Conservation (phyloP, 164 flowering plant genomes). For the Nymphaea thermarum region DNA sequence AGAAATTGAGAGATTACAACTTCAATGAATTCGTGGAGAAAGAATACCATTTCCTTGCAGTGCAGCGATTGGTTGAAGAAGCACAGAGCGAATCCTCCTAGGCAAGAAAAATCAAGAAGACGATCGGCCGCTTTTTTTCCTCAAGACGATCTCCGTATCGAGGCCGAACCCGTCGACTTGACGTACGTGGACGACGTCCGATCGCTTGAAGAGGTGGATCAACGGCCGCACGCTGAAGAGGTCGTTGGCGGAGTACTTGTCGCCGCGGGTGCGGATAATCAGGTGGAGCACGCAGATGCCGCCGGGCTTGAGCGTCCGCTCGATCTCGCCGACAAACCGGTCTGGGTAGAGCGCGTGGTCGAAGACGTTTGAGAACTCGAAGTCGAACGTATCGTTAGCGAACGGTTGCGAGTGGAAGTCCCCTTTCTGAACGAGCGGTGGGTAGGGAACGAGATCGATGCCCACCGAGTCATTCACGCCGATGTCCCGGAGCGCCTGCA, state of each 20-base stretch:
- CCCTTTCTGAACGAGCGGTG: constrained; percentile 55
- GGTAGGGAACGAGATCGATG: constrained; percentile 67
- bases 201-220: constrained; percentile 32
- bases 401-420: constrained; percentile 79
- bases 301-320: constrained; percentile 65
- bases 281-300: constrained; percentile 74
- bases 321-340: constrained; percentile 62
- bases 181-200: constrained; percentile 35
- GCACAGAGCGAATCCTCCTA: no score
- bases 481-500: constrained; percentile 48
- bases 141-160: constrained; percentile 68
- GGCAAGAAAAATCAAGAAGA: not conserved
- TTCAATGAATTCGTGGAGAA: no score
- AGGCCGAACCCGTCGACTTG: constrained; percentile 73
- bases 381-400: constrained; percentile 45
- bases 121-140: constrained; percentile 7
- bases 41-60: no score
- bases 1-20: no score
- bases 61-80: no score
- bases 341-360: constrained; percentile 77
- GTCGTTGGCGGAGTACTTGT: constrained; percentile 79
- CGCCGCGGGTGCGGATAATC: constrained; percentile 35
- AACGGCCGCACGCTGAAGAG: constrained; percentile 42
- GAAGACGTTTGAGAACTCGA: constrained; percentile 85
- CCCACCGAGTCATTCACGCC: constrained; percentile 65